These are phyloP conservation scores for Argentina anserina DNA, from an alignment of 306 rosid species.

Conservation along the genomic window DNA sequence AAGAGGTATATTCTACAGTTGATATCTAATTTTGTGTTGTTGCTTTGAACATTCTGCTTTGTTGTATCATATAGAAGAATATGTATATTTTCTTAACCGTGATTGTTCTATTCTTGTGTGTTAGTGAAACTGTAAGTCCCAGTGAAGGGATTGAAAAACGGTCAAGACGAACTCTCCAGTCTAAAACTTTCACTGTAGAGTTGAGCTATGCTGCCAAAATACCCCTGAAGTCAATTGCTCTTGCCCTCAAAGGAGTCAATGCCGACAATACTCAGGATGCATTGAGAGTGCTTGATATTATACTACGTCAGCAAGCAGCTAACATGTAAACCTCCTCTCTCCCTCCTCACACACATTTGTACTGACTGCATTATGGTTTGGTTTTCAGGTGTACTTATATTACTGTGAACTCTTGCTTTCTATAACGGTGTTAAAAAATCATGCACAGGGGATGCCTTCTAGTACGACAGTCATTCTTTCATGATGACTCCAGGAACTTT, in stretches of 20 bases:
- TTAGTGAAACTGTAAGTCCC: conserved; percentile 43
- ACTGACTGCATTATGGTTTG: conserved; percentile 8
- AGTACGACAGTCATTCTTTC: conserved; percentile 86
- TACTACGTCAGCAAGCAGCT: conserved; percentile 84
- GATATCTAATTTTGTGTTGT: neutral
- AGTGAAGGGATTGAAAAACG: conserved; percentile 39
- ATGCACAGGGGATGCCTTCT: conserved; percentile 77
- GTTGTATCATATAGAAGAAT: neutral
- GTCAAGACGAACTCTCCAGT: conserved; percentile 49
- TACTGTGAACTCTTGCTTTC: conserved; percentile 20
- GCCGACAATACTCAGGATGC: conserved; percentile 61
- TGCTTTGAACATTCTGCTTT: conserved; percentile 13
- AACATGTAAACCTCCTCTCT: conserved; percentile 40
- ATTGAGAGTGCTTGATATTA: conserved; percentile 71
- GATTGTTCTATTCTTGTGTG: conserved; percentile 23
- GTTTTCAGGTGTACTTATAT: conserved; percentile 20
- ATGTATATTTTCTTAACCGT: conserved; percentile 17
- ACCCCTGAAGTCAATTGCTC: conserved; percentile 56
- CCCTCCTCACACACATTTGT: neutral
- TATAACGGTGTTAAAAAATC: conserved; percentile 25
- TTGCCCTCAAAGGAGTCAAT: conserved; percentile 51
- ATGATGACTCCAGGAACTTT: conserved; percentile 57
- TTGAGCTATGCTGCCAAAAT: conserved; percentile 58
- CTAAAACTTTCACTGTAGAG: conserved; percentile 58
- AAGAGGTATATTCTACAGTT: neutral